A percentile compares a stretch with the other conserved stretches of the same genome.
These are phyloP conservation scores for Articulospora tetracladia DNA, from an alignment of 495 filamentous ascomycete genomes.

Conservation along the genomic window DNA sequence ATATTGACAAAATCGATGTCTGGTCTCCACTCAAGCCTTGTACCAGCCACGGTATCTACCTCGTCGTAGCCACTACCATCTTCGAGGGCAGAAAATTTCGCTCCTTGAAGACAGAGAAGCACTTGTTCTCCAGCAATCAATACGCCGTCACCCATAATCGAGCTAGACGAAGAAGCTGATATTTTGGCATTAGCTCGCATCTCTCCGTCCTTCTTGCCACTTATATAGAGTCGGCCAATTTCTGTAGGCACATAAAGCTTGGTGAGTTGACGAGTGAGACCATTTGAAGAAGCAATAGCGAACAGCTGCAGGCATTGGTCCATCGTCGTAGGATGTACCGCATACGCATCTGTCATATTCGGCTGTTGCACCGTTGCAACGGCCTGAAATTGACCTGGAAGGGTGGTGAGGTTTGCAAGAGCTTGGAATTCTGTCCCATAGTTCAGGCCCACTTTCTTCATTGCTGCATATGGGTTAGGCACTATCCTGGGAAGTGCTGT, in stretches of 20 bases:
- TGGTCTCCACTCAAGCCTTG: neutral
- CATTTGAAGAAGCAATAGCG: neutral
- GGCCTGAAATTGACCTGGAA: neutral
- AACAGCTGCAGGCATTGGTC: slow-evolving; percentile 6
- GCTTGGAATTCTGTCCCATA: slow-evolving; percentile 35
- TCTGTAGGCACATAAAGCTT: neutral
- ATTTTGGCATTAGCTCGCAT: neutral
- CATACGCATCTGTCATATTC: slow-evolving; percentile 22
- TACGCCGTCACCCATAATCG: neutral
- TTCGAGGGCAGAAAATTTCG: neutral
- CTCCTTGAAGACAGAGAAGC: neutral
- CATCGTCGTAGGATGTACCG: slow-evolving; percentile 12
- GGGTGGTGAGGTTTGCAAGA: slow-evolving; percentile 23
- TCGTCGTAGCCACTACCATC: neutral
- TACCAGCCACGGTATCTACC: neutral
- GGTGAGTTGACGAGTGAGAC: neutral
- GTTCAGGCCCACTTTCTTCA: slow-evolving; percentile 16
- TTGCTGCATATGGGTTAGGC: neutral
- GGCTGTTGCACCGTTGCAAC: neutral
- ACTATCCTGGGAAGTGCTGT: slow-evolving; percentile 6
- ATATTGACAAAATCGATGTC: neutral
- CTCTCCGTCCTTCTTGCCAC: no score
- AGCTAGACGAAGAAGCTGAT: no score
- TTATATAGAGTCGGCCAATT: neutral
- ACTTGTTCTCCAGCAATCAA: neutral